Percentiles rank a stretch among this genome's conserved stretches.
These are phyloP conservation scores for Harringtonia lauricola DNA, from an alignment of 2,329 filamentous ascomycete genomes.

Conservation along the genomic window DNA sequence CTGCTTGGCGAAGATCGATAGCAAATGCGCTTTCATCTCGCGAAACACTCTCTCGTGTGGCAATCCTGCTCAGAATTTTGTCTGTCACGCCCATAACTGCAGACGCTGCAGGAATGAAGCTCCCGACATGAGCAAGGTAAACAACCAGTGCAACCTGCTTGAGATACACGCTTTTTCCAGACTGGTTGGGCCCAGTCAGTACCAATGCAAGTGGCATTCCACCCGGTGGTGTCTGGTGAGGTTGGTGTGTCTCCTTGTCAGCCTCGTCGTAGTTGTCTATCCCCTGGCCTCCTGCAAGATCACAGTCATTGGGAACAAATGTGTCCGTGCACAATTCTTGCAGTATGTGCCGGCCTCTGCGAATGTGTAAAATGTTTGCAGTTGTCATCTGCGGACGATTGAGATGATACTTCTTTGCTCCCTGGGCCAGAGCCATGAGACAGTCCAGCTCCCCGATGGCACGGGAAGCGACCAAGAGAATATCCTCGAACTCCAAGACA, in stretches of 20 bases:
- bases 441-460: conserved; percentile 81
- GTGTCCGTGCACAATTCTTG: conserved; percentile 74
- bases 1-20: conserved; percentile 80
- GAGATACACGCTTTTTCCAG: conserved; percentile 90
- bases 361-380: conserved; percentile 61
- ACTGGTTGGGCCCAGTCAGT: conserved; percentile 90
- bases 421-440: conserved; percentile 67
- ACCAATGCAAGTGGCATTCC: conserved; percentile 57
- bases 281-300: conserved; percentile 50
- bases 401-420: conserved; percentile 65
- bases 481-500: conserved; percentile 56
- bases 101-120: conserved; percentile 71
- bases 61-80: conserved; percentile 79
- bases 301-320: conserved; percentile 75
- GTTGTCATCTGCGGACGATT: conserved; percentile 56
- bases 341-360: conserved; percentile 72
- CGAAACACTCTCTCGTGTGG: conserved; percentile 55
- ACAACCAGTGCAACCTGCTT: conserved; percentile 88
- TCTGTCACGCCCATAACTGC: conserved; percentile 82
- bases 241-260: not conserved
- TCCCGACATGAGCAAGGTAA: conserved; percentile 86
- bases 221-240: not conserved
- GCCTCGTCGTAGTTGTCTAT: conserved; percentile 11
- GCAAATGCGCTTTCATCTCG: conserved; percentile 51
- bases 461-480: conserved; percentile 61